These are phyloP conservation scores for Beauveria varroae DNA, from an alignment of 2,329 filamentous ascomycete genomes.

Conservation along the genomic window DNA sequence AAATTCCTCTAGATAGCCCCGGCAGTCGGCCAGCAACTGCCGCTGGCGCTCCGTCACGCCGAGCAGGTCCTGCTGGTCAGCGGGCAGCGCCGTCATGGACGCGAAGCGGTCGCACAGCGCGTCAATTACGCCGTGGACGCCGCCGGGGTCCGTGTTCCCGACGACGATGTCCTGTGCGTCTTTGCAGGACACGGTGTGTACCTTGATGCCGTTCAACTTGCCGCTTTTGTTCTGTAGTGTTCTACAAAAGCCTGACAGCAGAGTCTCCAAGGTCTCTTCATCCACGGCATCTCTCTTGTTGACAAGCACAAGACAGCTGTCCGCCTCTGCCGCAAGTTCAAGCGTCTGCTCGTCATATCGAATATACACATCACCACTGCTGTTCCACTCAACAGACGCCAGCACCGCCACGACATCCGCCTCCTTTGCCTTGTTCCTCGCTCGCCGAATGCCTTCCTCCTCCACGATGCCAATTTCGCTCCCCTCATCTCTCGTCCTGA, in stretches of 20 bases:
- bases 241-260: conserved; percentile 34
- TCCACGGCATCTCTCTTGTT: conserved; percentile 54
- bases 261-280: conserved; percentile 23
- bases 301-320: conserved; percentile 45
- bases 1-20: conserved; percentile 65
- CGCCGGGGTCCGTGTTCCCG: conserved; percentile 44
- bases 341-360: conserved; percentile 49
- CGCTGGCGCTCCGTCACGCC: conserved; percentile 88
- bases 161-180: conserved; percentile 35
- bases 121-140: conserved; percentile 61
- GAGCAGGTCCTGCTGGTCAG: conserved; percentile 72
- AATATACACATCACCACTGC: conserved; percentile 32
- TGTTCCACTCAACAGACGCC: conserved; percentile 57
- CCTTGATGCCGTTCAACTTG: conserved; percentile 26
- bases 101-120: conserved; percentile 62
- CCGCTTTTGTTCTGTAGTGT: conserved; percentile 15
- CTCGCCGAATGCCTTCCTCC: conserved; percentile 81
- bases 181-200: conserved; percentile 62
- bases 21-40: conserved; percentile 68
- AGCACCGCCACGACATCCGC: conserved; percentile 83
- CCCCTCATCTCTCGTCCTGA: conserved; percentile 45
- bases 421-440: conserved; percentile 69
- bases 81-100: conserved; percentile 61
- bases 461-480: conserved; percentile 64
- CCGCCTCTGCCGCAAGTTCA: conserved; percentile 40